Conservation (phyloP, 441 rosid species). For the Gossypium schwendimanii region DNA sequence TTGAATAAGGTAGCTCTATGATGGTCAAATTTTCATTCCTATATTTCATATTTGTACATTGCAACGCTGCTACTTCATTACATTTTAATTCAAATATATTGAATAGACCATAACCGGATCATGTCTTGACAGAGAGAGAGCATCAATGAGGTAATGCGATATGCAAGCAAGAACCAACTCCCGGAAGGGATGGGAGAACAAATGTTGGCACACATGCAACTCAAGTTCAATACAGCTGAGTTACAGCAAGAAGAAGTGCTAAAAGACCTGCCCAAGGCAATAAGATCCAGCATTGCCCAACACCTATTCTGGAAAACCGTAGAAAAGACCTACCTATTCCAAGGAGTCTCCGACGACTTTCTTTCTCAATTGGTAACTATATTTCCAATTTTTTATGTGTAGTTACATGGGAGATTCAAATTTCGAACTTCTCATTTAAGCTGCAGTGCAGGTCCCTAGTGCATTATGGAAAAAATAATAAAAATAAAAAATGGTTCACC, state of each 20-base stretch:
- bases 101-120: background rate
- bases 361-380: constrained; percentile 58
- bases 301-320: constrained; percentile 58
- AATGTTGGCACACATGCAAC: constrained; percentile 85
- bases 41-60: background rate
- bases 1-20: too few species aligned
- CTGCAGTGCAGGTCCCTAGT: background rate
- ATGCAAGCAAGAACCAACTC: constrained; percentile 69
- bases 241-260: constrained; percentile 78
- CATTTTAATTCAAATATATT: background rate
- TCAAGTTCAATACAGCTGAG: constrained; percentile 80
- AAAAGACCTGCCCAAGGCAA: constrained; percentile 81
- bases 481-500: too few species aligned
- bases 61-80: too few species aligned
- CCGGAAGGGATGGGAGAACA: constrained; percentile 81
- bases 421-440: background rate
- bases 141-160: constrained; percentile 60
- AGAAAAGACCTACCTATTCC: constrained; percentile 60
- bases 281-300: constrained; percentile 72
- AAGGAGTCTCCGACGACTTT: constrained; percentile 65
- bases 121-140: constrained; percentile 58
- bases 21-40: too few species aligned
- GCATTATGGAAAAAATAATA: background rate
- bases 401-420: background rate
- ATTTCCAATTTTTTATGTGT: background rate